These are phyloP conservation scores for Spatholobus suberectus DNA, from an alignment of 306 rosid genomes.

Conservation along the genomic window DNA sequence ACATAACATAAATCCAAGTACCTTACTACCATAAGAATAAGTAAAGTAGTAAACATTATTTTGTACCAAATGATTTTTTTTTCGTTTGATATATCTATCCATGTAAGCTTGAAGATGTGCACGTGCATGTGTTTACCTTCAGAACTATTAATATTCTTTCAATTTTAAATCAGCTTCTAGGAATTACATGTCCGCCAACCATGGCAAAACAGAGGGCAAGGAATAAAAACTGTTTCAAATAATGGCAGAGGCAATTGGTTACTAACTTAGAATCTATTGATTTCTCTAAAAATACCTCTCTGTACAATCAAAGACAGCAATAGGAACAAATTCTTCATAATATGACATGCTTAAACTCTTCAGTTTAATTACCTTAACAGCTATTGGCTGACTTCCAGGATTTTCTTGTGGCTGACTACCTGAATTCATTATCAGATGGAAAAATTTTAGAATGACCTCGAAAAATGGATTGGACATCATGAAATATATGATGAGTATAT, in stretches of 20 bases:
- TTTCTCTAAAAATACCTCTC: constrained; percentile 26
- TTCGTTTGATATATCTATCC: constrained; percentile 20
- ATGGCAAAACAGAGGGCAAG: constrained; percentile 10
- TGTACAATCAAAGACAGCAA: background rate
- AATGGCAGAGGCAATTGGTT: background rate
- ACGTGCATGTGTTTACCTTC: background rate
- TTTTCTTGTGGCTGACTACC: constrained; percentile 60
- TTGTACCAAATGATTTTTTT: background rate
- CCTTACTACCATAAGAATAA: constrained; percentile 19
- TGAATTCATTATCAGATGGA: constrained; percentile 53
- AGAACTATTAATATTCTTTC: constrained; percentile 27
- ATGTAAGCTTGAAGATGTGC: constrained; percentile 10
- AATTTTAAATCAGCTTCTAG: constrained; percentile 26
- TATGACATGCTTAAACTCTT: background rate
- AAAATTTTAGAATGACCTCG: constrained; percentile 25
- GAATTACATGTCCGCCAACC: constrained; percentile 4
- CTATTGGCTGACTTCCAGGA: constrained; percentile 51
- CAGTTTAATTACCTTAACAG: constrained; percentile 65
- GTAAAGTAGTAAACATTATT: constrained; percentile 26
- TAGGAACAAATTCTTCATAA: constrained; percentile 33
- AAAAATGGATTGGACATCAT: background rate
- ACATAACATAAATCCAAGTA: constrained; percentile 37
- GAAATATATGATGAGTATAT: background rate
- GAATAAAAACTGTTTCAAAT: constrained; percentile 22
- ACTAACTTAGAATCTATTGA: constrained; percentile 4